A percentile compares a stretch with the other conserved stretches of the same genome.
phyloP scores from a whole-genome alignment of 371 early-diverging fungal genomes.

The Dinochytrium kinnereticum region DNA sequence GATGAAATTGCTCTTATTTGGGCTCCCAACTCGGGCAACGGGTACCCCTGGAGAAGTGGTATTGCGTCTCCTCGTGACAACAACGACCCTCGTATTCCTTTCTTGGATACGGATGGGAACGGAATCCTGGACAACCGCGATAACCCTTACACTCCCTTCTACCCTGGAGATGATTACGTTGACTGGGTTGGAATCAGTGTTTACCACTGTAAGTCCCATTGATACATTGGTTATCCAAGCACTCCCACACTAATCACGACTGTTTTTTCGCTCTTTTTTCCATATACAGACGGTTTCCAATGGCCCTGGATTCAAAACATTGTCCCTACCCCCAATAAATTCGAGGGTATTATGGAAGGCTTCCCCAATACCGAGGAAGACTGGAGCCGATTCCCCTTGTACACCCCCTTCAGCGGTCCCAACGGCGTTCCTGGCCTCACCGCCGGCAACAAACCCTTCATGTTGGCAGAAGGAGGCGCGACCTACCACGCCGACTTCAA shows the following conservation, averaged over 20 bases:
- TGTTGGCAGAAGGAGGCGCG: slow-evolving; percentile 50
- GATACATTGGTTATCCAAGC: not conserved
- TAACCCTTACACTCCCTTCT: slow-evolving; percentile 51
- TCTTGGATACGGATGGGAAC: slow-evolving; percentile 50
- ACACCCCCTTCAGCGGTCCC: slow-evolving; percentile 45
- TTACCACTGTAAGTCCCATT: slow-evolving; percentile 41
- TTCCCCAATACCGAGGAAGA: not conserved
- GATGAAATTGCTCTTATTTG: no score
- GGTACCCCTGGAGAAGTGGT: slow-evolving; percentile 44
- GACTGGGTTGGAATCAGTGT: slow-evolving; percentile 58
- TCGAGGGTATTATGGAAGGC: slow-evolving; percentile 39
- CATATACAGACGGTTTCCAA: slow-evolving; percentile 24
- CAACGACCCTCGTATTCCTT: slow-evolving; percentile 19
- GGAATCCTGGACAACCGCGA: slow-evolving; percentile 36
- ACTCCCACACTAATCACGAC: not conserved
- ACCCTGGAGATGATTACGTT: slow-evolving; percentile 58
- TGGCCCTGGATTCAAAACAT: slow-evolving; percentile 44
- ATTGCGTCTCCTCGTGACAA: not conserved
- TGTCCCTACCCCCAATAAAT: slow-evolving; percentile 29
- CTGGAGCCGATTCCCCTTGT: slow-evolving; percentile 42
- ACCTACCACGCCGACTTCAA: slow-evolving; percentile 27
- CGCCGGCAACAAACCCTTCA: slow-evolving; percentile 49
- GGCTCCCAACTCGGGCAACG: no score
- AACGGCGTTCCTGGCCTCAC: slow-evolving; percentile 29
- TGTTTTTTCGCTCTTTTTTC: not conserved